These are phyloP conservation scores for Pholiota adiposa DNA, from an alignment of 1,284 basidiomycete genomes.

Conservation along the genomic window DNA sequence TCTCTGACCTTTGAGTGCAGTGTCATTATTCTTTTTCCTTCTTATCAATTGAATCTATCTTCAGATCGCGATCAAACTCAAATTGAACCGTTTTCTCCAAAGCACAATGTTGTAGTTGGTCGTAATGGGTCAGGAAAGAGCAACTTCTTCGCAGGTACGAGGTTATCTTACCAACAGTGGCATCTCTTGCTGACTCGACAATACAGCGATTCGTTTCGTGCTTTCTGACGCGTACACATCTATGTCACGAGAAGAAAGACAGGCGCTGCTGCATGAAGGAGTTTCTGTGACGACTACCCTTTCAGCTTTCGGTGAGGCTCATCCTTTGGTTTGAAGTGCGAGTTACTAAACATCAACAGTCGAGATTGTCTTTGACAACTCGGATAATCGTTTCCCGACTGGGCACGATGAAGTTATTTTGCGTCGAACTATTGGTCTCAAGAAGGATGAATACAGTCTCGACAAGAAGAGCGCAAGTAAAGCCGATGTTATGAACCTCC, in stretches of 20 bases:
- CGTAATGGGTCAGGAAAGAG: constrained; percentile 96
- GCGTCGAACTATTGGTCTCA: constrained; percentile 92
- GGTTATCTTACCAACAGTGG: background rate
- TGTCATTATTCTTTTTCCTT: background rate
- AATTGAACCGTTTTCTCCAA: constrained; percentile 82
- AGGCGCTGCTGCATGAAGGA: constrained; percentile 92
- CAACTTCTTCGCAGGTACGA: constrained; percentile 91
- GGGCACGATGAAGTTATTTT: constrained; percentile 85
- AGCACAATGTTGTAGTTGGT: constrained; percentile 93
- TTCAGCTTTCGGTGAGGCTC: constrained; percentile 80
- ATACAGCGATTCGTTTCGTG: constrained; percentile 91
- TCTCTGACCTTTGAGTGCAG: background rate
- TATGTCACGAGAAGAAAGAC: constrained; percentile 92
- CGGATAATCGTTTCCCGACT: constrained; percentile 90
- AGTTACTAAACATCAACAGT: constrained; percentile 44
- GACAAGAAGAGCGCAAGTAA: constrained; percentile 96
- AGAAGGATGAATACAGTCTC: constrained; percentile 98
- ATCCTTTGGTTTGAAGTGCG: background rate
- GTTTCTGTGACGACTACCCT: constrained; percentile 88
- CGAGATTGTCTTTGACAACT: constrained; percentile 89
- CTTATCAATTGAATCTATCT: background rate
- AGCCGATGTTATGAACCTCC: constrained; percentile 95
- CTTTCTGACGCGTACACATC: constrained; percentile 97
- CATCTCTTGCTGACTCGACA: background rate
- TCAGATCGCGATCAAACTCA: constrained; percentile 82